Conservation (phyloP, 768 basidiomycete genomes). For the Termitomyces sp. region DNA sequence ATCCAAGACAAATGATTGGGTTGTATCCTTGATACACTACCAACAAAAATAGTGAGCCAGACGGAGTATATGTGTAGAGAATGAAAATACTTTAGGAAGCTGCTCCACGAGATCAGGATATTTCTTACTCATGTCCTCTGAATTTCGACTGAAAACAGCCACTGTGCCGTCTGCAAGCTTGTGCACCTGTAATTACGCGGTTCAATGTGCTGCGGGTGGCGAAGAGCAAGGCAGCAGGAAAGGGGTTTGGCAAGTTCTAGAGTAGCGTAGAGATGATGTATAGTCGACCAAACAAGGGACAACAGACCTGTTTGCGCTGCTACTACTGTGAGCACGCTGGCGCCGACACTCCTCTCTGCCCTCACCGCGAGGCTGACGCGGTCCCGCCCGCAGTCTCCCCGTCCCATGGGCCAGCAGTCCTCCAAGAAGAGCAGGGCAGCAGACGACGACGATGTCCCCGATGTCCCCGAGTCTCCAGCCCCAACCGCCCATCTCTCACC, state of each 20-base stretch:
- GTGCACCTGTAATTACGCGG: slow-evolving; percentile 82
- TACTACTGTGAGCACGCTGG: slow-evolving; percentile 48
- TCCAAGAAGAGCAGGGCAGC: slow-evolving; percentile 70
- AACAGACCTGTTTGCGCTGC: slow-evolving; percentile 5
- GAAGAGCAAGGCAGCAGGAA: slow-evolving; percentile 87
- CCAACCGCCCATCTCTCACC: slow-evolving; percentile 27
- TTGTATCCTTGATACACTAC: slow-evolving; percentile 81
- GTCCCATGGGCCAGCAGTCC: slow-evolving; percentile 81
- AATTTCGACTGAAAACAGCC: slow-evolving; percentile 93
- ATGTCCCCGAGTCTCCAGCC: slow-evolving; percentile 27
- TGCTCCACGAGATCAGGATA: slow-evolving; percentile 98
- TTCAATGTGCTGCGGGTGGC: slow-evolving; percentile 98
- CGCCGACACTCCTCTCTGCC: slow-evolving; percentile 75
- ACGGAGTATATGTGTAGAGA: not conserved
- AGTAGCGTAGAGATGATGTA: not conserved
- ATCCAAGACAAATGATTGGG: slow-evolving; percentile 91
- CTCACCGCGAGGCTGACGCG: slow-evolving; percentile 68
- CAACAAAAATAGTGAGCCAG: slow-evolving; percentile 1
- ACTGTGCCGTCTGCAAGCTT: slow-evolving; percentile 76
- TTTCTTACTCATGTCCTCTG: slow-evolving; percentile 99
- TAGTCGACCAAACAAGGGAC: slow-evolving; percentile 14
- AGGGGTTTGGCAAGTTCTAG: slow-evolving; percentile 94
- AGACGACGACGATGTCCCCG: slow-evolving; percentile 32
- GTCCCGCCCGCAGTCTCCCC: slow-evolving; percentile 69
- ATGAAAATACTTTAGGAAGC: slow-evolving; percentile 64